Conservation (phyloP, 2,329 filamentous ascomycete genomes). For the Penicillium digitatum region DNA sequence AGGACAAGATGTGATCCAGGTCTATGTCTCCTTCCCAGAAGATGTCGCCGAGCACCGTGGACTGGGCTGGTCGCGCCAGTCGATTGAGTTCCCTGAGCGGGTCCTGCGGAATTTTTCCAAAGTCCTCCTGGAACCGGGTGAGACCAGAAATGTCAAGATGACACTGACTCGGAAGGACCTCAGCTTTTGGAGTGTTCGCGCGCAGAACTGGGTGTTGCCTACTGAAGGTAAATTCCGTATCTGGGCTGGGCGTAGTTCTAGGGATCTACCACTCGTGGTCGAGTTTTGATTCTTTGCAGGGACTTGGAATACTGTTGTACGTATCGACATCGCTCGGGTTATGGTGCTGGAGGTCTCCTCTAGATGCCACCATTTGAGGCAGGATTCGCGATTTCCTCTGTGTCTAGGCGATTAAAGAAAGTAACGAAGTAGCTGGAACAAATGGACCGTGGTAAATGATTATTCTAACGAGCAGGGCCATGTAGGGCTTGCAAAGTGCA, state of each 20-base stretch:
- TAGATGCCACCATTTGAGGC: background rate
- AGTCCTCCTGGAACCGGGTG: constrained; percentile 54
- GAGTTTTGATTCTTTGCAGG: constrained; percentile 20
- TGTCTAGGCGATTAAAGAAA: background rate
- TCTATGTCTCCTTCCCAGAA: constrained; percentile 65
- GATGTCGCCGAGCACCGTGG: constrained; percentile 29
- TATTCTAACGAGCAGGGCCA: background rate
- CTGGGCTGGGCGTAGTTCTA: constrained; percentile 37
- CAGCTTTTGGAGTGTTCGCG: constrained; percentile 65
- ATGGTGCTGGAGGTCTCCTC: background rate
- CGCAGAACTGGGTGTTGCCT: constrained; percentile 67
- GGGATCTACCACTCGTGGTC: constrained; percentile 32
- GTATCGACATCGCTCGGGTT: background rate
- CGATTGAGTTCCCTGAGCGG: constrained; percentile 61
- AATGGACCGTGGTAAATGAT: background rate
- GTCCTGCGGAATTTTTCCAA: constrained; percentile 71
- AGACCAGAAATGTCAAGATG: constrained; percentile 54
- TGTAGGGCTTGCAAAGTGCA: background rate
- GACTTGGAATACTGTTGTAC: background rate
- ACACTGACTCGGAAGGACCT: constrained; percentile 63
- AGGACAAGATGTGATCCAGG: constrained; percentile 51
- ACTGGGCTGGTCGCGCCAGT: constrained; percentile 28
- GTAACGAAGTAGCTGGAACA: background rate
- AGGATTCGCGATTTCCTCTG: too few relatives aligned
- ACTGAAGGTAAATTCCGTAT: constrained; percentile 37